phyloP scores from a whole-genome alignment of 2,329 filamentous ascomycete species.

The Penicillium polonicum region DNA sequence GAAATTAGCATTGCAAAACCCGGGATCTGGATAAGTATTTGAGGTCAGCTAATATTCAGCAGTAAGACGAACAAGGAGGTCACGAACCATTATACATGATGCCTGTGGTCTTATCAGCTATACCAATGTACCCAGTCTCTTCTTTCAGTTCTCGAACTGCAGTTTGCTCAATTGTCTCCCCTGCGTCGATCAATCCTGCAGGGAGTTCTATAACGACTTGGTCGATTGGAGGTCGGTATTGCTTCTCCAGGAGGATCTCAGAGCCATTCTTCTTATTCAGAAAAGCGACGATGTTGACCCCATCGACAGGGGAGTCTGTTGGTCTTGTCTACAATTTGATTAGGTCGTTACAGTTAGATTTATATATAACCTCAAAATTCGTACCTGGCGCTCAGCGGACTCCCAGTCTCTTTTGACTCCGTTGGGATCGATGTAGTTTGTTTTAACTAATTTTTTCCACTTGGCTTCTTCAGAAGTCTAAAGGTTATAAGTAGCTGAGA shows the following conservation, averaged over 20 bases:
- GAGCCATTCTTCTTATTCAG: slow-evolving; percentile 52
- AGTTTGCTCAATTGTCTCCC: slow-evolving; percentile 55
- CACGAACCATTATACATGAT: slow-evolving; percentile 45
- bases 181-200: slow-evolving; percentile 58
- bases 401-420: slow-evolving; percentile 45
- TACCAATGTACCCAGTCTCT: slow-evolving; percentile 62
- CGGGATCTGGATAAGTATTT: slow-evolving; percentile 38
- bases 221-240: slow-evolving; percentile 60
- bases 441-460: slow-evolving; percentile 44
- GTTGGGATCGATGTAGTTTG: slow-evolving; percentile 42
- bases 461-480: slow-evolving; percentile 40
- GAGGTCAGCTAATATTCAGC: neutral
- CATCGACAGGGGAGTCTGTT: slow-evolving; percentile 37
- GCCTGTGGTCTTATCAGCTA: slow-evolving; percentile 38
- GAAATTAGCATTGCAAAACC: slow-evolving; percentile 50
- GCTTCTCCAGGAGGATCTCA: slow-evolving; percentile 53
- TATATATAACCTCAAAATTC: neutral
- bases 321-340: slow-evolving; percentile 11
- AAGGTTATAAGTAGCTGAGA: neutral
- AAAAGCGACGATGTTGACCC: slow-evolving; percentile 60
- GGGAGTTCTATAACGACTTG: slow-evolving; percentile 60
- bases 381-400: slow-evolving; percentile 43
- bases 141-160: slow-evolving; percentile 59
- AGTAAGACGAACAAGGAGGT: neutral
- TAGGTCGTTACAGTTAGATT: neutral